A percentile compares a stretch with the other conserved stretches of the same genome.
phyloP scores from a whole-genome alignment of 192 early-diverging fungal species.

The Haplosporangium gracile region DNA sequence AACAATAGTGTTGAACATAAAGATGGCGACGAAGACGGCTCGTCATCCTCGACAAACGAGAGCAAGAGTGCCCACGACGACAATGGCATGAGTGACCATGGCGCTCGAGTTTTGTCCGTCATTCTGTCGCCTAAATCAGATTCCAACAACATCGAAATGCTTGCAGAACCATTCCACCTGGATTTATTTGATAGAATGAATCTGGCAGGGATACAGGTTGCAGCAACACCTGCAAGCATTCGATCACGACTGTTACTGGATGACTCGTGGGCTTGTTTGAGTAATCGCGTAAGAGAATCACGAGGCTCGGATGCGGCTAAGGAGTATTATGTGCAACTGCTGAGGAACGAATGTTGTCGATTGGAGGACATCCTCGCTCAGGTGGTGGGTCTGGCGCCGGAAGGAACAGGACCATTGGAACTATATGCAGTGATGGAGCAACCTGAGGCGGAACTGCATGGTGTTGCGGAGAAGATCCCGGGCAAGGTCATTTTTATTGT shows the following conservation, averaged over 20 bases:
- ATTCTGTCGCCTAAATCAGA: slow-evolving; percentile 39
- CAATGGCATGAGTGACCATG: no score
- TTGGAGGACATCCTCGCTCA: slow-evolving; percentile 8
- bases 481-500: slow-evolving; percentile 43
- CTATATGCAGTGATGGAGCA: slow-evolving; percentile 33
- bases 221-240: not conserved
- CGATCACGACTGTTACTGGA: slow-evolving; percentile 11
- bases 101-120: slow-evolving; percentile 3
- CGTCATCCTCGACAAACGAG: not conserved
- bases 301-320: not conserved
- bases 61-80: not conserved
- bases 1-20: not conserved
- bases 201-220: slow-evolving; percentile 22
- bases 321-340: not conserved
- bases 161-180: slow-evolving; percentile 34
- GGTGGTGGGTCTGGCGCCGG: not conserved
- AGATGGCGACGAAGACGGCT: not conserved
- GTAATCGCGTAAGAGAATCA: not conserved
- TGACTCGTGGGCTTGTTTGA: slow-evolving; percentile 26
- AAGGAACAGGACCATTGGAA: slow-evolving; percentile 9
- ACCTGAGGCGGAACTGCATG: slow-evolving; percentile 22
- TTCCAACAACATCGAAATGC: not conserved
- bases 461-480: slow-evolving; percentile 9
- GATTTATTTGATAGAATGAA: slow-evolving; percentile 31
- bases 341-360: slow-evolving; percentile 11